Base-by-base conservation (phyloP, 108 stramenopile species). In the Skeletonema marinoi region DNA sequence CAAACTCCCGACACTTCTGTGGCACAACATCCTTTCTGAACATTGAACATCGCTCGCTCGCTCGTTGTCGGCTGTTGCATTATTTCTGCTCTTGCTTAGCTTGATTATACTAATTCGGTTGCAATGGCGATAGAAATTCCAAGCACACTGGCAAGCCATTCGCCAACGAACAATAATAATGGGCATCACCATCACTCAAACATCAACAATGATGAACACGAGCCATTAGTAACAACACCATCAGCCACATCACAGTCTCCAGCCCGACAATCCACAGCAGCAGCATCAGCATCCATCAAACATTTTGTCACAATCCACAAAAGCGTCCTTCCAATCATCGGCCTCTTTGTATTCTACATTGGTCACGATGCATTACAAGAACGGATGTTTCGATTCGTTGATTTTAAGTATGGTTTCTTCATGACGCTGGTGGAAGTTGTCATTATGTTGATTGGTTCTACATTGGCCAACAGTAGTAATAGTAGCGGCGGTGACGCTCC, bases 341-440 rank as follows among this genome's bases (percentile, higher is more conserved):
- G 82, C 32, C 72, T 82, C n/a, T 82, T 82, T 44, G 19, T 74
- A 6, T 82, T 82, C 59, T 82, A 82, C 82, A 75, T 82, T 12
- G 50, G 35, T 8, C 82, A 82, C 39, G 82, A 82, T 42, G 82
- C 82, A 48, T 42, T 82, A n/a, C 82, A 82, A 58, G 82, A 82
- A 35, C 65, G 72, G 38, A 79, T 77, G 77, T 82, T 82, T 61
- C 77, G 78, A 16, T 66, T 32, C 61, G 78, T 74, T 8, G 82
- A 78, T 2, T 82, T 78, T 41, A 31, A 65, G 6, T 82, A 65
- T 30, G 82, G 82, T 2, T 82, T 78, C 42, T 82, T 82, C 77
- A 82, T 82, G 82, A 82, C 82, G 1, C 51, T 79, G 1, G 65
- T 51, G 21, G 82, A 82, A 67, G 78, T 82, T 31, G 21, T 68